phyloP scores from a whole-genome alignment of 2,329 filamentous ascomycete genomes.

The Fusarium foetens region DNA sequence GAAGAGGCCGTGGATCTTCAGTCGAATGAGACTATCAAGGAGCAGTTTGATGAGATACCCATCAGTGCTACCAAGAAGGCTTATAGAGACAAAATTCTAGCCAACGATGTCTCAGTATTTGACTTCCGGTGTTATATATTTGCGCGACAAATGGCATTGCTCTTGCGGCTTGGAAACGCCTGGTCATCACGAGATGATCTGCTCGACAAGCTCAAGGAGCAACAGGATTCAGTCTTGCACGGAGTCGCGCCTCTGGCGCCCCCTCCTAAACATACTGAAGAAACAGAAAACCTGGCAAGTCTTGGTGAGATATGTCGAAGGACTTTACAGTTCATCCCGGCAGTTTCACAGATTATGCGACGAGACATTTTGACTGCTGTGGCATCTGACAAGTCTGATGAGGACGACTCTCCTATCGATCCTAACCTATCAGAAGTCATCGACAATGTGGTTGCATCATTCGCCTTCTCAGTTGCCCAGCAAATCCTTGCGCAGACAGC shows the following conservation, averaged over 20 bases:
- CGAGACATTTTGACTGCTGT: conserved; percentile 78
- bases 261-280: conserved; percentile 63
- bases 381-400: conserved; percentile 52
- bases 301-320: conserved; percentile 89
- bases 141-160: conserved; percentile 82
- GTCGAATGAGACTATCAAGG: conserved; percentile 51
- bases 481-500: conserved; percentile 81
- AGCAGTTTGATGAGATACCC: conserved; percentile 66
- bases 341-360: conserved; percentile 81
- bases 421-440: conserved; percentile 63
- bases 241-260: conserved; percentile 65
- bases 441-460: conserved; percentile 80
- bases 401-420: conserved; percentile 48
- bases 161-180: conserved; percentile 84
- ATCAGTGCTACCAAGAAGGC: conserved; percentile 76
- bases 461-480: conserved; percentile 79
- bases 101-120: conserved; percentile 94
- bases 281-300: conserved; percentile 78
- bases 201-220: conserved; percentile 69
- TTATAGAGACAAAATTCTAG: conserved; percentile 90
- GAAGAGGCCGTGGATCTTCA: conserved; percentile 63
- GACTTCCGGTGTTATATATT: conserved; percentile 97
- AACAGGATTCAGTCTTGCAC: conserved; percentile 67
- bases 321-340: conserved; percentile 84
- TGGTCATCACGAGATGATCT: conserved; percentile 71